These are phyloP conservation scores for Trichomonascus vanleenenianus DNA, from an alignment of 805 yeast genomes.

Conservation along the genomic window DNA sequence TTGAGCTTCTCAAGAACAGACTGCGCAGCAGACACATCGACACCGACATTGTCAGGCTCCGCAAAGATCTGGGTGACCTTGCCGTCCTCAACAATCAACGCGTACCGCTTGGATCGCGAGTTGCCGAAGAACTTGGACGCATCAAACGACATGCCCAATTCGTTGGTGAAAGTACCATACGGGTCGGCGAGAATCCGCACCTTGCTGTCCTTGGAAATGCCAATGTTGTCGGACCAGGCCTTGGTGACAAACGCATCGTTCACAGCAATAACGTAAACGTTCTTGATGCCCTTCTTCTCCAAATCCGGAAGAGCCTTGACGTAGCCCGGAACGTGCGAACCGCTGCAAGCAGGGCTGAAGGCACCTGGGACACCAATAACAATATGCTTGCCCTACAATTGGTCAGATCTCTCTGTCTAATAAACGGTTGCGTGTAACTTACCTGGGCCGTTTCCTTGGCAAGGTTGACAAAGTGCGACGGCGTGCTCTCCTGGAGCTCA, in stretches of 20 bases:
- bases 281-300: constrained; percentile 54
- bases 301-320: constrained; percentile 44
- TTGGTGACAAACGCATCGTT: constrained; percentile 81
- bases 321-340: constrained; percentile 69
- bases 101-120: constrained; percentile 66
- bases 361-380: constrained; percentile 69
- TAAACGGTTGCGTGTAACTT: not conserved
- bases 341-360: constrained; percentile 72
- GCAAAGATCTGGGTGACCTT: constrained; percentile 55
- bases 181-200: constrained; percentile 72
- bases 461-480: constrained; percentile 53
- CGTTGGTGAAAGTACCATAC: constrained; percentile 59
- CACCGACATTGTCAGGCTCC: constrained; percentile 76
- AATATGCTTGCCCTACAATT: constrained; percentile 39
- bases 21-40: constrained; percentile 33
- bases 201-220: constrained; percentile 21
- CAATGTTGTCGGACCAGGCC: constrained; percentile 58
- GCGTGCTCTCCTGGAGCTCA: constrained; percentile 50
- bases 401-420: not conserved
- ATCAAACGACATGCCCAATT: constrained; percentile 62
- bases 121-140: constrained; percentile 73
- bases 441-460: constrained; percentile 35
- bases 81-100: constrained; percentile 69
- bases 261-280: constrained; percentile 64
- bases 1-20: constrained; percentile 15